Base-by-base conservation (phyloP, 163 green algal species). In the Coccomyxa subellipsoidea region DNA sequence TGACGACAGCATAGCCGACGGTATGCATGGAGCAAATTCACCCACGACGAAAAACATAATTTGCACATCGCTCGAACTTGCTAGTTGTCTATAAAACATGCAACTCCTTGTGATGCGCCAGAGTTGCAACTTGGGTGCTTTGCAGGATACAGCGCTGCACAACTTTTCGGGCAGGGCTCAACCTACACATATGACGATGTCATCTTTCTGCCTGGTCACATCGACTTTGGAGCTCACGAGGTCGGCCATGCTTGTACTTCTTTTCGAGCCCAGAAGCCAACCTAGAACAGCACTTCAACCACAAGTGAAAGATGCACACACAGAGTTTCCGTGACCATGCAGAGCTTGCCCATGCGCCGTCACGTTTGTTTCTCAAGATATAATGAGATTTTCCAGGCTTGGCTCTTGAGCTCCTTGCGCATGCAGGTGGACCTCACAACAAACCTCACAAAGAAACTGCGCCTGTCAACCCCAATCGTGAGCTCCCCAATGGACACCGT, bases 121-220 rank as follows among this genome's bases (percentile, higher is more conserved):
- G n/a, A n/a, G n/a, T n/a, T n/a, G n/a, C n/a, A n/a, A n/a, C n/a
- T n/a, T n/a, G n/a, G n/a, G n/a, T n/a, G 47, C 23, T 59, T 8
- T 84, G 73, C 87, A 94, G 91, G 90, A 53, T 84, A 86, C 38
- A 32, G 87, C 7, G 91, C 90, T 15, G 54, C 79, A 18, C 76
- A 87, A 85, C 83, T 98, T 34, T 97, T 98, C 81, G 84, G 86
- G 31, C 88, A 96, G 86, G 96, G 96, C 39, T 85, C 94, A 2
- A 97, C 89, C 54, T 98, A 98, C 90, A 99, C 97, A 0, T 99
- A 99, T 80, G 97, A 99, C 79, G 97, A 99, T 83, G 90, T 98
- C 34, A 99, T 99, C 78, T 96, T 99, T 82, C 94, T 98, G 79
- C 96, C 97, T 15, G 95, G 96, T 23, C 92, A 98, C 86, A 99